Conservation (phyloP, 257 asterid genomes). For the Solanum acaule region DNA sequence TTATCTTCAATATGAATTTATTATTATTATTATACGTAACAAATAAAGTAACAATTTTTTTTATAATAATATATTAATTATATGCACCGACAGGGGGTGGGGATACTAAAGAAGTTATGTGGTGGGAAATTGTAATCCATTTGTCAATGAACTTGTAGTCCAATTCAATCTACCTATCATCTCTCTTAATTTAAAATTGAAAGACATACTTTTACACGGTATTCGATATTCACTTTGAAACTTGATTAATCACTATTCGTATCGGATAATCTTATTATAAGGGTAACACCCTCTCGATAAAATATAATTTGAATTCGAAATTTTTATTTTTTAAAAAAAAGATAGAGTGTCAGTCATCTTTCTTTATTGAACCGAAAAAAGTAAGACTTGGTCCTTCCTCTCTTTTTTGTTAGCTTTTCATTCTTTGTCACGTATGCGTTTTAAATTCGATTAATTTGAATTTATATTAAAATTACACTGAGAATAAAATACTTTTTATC, state of each 20-base stretch:
- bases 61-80: not conserved
- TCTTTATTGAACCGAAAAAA: not conserved
- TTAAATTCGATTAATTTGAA: not conserved
- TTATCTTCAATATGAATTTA: not conserved
- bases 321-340: not conserved
- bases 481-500: not conserved
- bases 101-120: not conserved
- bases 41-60: not conserved
- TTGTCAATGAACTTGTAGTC: not conserved
- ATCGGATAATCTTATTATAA: not conserved
- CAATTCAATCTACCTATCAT: not conserved
- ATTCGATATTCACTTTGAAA: not conserved
- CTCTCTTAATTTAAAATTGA: not conserved
- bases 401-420: not conserved
- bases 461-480: rapidly evolving
- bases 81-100: not conserved
- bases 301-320: rapidly evolving
- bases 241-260: rapidly evolving
- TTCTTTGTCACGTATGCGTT: rapidly evolving
- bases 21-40: not conserved
- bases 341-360: not conserved
- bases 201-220: not conserved
- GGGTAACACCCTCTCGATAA: rapidly evolving
- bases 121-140: not conserved
- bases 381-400: not conserved